Evolutionary conservation across 805 yeast genomes (phyloP), one percentile per base, ranked within the genome.

Genomic region (Gaillardinia entomophila): DNA sequence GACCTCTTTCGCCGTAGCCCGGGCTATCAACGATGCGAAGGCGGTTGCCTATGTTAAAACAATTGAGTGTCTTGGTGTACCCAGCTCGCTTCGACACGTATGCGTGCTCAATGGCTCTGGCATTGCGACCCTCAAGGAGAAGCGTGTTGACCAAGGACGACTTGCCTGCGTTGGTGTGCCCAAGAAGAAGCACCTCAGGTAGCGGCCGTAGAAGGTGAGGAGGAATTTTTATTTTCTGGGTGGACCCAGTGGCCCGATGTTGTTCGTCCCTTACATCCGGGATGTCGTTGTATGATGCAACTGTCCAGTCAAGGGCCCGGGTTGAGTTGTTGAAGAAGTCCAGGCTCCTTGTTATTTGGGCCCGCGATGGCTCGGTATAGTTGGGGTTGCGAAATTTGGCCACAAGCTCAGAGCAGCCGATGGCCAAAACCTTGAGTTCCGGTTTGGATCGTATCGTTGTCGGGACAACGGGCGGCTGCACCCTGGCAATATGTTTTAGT

Each of bases 151-250:
- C 61, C 16, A 88, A 52, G 0, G 94, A 77, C 0, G 95, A 84
- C 50, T 88, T 88, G 0, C 96, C 97, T 6, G 81, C 88, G 45
- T 88, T 88, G 30, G 94, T 81, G 41, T 85, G 73, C 0, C 97
- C 96, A 28, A 88, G 45, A 29, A 88, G 68, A 3, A 82, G 62
- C 4, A 87, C 73, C 48, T 87, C 96, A 0, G 96, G 95, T 5
- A 65, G 45, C 12, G 57, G 54, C 24, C 34, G 40, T 17, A 59
- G 38, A n/a, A 47, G 37, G 14, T 38, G 43, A 10, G 82, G 59
- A 12, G 37, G 39, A 13, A 57, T 49, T 2, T 66, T 66, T 36
- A 59, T 50, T 49, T 32, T 45, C 42, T 6, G 57, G 48, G n/a
- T 12, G 13, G 27, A 7, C 8, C 27, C 27, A 7, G 7, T 17